These are phyloP conservation scores for Kernera saxatilis DNA, from an alignment of 345 rosid genomes.

Conservation along the genomic window DNA sequence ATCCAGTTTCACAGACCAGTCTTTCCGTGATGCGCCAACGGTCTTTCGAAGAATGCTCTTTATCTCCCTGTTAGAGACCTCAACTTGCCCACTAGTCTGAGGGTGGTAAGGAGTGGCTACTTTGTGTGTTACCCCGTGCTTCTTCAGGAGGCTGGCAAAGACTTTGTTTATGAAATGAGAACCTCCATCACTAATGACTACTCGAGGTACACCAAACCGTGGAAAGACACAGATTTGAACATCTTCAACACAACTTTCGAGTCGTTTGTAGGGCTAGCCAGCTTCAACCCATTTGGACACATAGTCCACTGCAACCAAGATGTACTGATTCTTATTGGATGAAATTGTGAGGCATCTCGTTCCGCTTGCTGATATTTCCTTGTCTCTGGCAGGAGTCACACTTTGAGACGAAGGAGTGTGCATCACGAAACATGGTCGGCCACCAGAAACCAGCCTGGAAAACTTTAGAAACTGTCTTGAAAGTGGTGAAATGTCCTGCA, in stretches of 20 bases:
- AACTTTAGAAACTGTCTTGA: not conserved
- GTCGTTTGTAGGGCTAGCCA: too few relatives aligned
- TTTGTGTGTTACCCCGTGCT: not conserved
- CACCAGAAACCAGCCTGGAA: not conserved
- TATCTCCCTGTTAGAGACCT: too few relatives aligned
- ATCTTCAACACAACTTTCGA: too few relatives aligned
- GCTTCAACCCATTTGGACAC: not conserved
- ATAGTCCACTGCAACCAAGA: not conserved
- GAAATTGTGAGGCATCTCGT: not conserved
- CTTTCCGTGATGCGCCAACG: not conserved
- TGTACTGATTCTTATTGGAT: not conserved
- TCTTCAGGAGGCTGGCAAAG: not conserved
- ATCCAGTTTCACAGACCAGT: not conserved
- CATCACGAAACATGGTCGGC: not conserved
- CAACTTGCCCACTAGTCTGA: too few relatives aligned
- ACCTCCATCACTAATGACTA: not conserved
- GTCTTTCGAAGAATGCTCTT: too few relatives aligned
- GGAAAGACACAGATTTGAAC: too few relatives aligned
- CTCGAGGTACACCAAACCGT: not conserved
- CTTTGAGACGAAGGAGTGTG: accelerated
- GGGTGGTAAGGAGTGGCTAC: not conserved
- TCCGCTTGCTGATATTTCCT: not conserved
- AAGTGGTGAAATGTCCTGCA: not conserved
- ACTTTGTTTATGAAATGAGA: not conserved
- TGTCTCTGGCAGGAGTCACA: not conserved